Percentiles rank a stretch among this genome's conserved stretches.
Evolutionary conservation across 495 filamentous ascomycete species (phyloP).

Genomic region (Apodospora peruviana): DNA sequence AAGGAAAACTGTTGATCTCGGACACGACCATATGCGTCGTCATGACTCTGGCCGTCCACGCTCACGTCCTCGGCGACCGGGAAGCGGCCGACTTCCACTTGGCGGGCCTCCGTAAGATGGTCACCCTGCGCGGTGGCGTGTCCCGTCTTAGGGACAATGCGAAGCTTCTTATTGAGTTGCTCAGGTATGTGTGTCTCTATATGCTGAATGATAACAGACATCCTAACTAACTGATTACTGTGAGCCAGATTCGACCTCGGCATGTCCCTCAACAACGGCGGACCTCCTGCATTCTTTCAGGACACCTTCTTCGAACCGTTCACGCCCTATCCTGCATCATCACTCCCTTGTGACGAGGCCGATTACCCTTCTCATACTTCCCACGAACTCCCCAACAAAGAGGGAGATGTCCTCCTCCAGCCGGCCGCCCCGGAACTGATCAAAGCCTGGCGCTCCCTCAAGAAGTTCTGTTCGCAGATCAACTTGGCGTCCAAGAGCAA

Average conservation of each 20-base stretch:
- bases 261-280: constrained; percentile 23
- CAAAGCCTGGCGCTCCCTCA: constrained; percentile 27
- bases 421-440: constrained; percentile 14
- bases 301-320: constrained; percentile 21
- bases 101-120: constrained; percentile 1
- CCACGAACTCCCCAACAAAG: neutral
- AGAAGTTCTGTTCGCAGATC: constrained; percentile 29
- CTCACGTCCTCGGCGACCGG: constrained; percentile 1
- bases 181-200: neutral
- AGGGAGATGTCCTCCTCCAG: neutral
- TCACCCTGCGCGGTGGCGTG: neutral
- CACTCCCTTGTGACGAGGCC: neutral
- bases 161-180: constrained; percentile 5
- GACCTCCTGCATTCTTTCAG: constrained; percentile 26
- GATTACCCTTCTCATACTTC: neutral
- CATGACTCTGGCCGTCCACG: constrained; percentile 1
- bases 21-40: constrained; percentile 3
- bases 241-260: constrained; percentile 23
- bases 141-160: neutral
- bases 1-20: neutral
- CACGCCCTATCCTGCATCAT: constrained; percentile 11
- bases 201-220: neutral
- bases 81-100: constrained; percentile 3
- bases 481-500: constrained; percentile 25
- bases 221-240: neutral